phyloP scores from a whole-genome alignment of 2,329 filamentous ascomycete species.

The Emydomyces testavorans region DNA sequence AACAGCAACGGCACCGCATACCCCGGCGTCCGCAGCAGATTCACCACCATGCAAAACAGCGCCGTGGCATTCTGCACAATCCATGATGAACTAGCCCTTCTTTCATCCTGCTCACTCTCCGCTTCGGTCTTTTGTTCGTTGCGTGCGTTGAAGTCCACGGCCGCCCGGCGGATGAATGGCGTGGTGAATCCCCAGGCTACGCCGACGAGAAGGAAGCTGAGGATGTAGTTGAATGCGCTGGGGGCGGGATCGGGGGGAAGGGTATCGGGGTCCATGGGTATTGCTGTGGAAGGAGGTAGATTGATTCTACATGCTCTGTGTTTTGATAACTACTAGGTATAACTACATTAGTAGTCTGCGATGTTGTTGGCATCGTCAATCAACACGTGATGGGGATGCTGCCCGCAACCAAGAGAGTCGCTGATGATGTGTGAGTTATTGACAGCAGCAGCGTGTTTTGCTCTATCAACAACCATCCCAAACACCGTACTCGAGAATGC shows the following conservation, averaged over 20 bases:
- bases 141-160: slow-evolving; percentile 58
- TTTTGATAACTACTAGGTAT: too few species aligned
- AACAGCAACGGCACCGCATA: slow-evolving; percentile 77
- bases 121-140: slow-evolving; percentile 12
- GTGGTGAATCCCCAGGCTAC: slow-evolving; percentile 89
- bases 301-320: background rate
- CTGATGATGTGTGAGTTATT: too few species aligned
- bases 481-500: too few species aligned
- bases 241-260: slow-evolving; percentile 23
- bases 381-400: too few species aligned
- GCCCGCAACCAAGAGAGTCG: too few species aligned
- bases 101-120: slow-evolving; percentile 15
- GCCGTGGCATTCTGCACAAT: slow-evolving; percentile 51
- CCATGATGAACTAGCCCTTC: slow-evolving; percentile 45
- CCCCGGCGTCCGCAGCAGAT: slow-evolving; percentile 65
- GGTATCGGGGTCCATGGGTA: slow-evolving; percentile 26
- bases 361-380: too few species aligned
- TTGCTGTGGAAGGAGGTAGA: background rate
- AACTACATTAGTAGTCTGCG: too few species aligned
- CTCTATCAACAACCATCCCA: too few species aligned
- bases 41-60: slow-evolving; percentile 61
- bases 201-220: slow-evolving; percentile 82
- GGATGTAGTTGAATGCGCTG: slow-evolving; percentile 60
- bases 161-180: slow-evolving; percentile 79
- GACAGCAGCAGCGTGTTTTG: too few species aligned